A percentile compares a stretch with the other conserved stretches of the same genome.
Evolutionary conservation across 1,284 basidiomycete species (phyloP).

Genomic region (Tilletia setariae): DNA sequence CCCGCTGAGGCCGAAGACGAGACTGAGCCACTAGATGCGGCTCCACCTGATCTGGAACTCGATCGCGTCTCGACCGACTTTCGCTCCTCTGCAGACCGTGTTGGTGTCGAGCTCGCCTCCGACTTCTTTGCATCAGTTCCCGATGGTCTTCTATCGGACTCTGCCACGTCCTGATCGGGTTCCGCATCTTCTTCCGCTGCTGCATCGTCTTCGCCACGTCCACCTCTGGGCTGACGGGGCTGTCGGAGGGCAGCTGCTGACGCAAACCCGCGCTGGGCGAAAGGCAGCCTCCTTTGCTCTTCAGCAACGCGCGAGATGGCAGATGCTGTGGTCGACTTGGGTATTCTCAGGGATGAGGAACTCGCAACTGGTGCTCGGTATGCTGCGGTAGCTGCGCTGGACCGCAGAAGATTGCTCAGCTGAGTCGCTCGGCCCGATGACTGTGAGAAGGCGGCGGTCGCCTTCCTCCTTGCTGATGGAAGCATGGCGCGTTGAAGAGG

Average conservation of each 20-base stretch:
- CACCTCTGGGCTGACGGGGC: slow-evolving; percentile 3
- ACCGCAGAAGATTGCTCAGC: not conserved
- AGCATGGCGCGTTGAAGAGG: not conserved
- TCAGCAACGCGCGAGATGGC: not conserved
- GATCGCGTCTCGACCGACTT: too few species aligned
- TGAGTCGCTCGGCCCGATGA: not conserved
- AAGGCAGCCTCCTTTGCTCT: not conserved
- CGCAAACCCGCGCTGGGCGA: not conserved
- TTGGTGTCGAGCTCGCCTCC: not conserved
- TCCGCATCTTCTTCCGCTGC: slow-evolving; percentile 10
- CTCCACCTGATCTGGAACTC: not conserved
- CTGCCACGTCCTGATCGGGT: not conserved
- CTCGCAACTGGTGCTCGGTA: not conserved
- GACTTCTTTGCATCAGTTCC: not conserved
- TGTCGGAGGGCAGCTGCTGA: not conserved
- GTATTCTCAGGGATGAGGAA: not conserved
- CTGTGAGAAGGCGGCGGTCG: not conserved
- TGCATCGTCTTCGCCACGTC: slow-evolving; percentile 16
- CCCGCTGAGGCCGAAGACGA: slow-evolving; percentile 14
- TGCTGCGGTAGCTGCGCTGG: not conserved
- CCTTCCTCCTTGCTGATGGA: slow-evolving; percentile 4
- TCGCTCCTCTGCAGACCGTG: too few species aligned
- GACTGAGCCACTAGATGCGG: not conserved
- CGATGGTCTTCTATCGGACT: not conserved
- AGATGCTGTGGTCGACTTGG: too few species aligned